Conservation (phyloP, 345 rosid species). For the Eucalyptus guilfoylei region DNA sequence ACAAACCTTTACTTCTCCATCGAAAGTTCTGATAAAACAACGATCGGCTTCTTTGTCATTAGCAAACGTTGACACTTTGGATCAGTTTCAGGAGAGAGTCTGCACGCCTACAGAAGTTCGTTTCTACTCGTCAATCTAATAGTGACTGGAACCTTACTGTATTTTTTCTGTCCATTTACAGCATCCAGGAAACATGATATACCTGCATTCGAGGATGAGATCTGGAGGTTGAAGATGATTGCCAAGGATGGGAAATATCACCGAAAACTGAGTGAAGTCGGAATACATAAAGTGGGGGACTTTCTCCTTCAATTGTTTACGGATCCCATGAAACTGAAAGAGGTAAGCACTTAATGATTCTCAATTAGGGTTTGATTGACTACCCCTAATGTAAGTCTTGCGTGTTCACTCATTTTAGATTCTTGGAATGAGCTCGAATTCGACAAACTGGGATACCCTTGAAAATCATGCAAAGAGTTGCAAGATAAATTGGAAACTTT, state of each 20-base stretch:
- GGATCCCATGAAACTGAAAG: slow-evolving; percentile 10
- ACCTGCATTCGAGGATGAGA: slow-evolving; percentile 64
- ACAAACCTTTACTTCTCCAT: not conserved
- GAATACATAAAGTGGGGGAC: slow-evolving; percentile 61
- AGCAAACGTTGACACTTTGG: not conserved
- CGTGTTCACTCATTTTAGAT: not conserved
- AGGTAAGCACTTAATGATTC: not conserved
- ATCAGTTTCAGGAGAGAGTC: not conserved
- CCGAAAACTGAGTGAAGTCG: slow-evolving; percentile 60
- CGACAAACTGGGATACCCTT: not conserved
- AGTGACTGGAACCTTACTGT: no score
- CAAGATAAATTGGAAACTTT: not conserved
- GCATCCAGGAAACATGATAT: slow-evolving; percentile 85
- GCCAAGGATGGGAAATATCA: slow-evolving; percentile 82
- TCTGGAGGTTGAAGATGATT: slow-evolving; percentile 89
- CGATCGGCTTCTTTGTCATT: not conserved
- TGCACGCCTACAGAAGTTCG: not conserved
- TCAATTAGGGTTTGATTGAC: not conserved
- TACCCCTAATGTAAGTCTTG: not conserved
- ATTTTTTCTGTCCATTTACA: not conserved
- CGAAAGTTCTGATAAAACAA: not conserved
- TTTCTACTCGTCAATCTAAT: not conserved
- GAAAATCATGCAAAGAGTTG: not conserved
- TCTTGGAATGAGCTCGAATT: not conserved
- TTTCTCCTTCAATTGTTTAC: slow-evolving; percentile 51